Evolutionary conservation across 1,284 basidiomycete genomes (phyloP).

Genomic region (Veloboletus limbatus): DNA sequence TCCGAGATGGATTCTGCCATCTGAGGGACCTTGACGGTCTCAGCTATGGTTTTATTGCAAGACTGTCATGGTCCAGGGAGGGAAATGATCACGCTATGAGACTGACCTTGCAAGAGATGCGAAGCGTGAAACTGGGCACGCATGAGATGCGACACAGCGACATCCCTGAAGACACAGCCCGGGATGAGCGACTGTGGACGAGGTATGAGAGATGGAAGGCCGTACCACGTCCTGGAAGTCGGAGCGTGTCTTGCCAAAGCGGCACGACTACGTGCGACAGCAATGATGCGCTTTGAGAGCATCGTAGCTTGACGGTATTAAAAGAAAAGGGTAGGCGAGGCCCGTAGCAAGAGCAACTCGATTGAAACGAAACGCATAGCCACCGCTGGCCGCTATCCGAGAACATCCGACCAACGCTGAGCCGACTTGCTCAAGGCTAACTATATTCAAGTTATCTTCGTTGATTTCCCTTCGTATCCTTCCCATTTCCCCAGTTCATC

Average conservation of each 20-base stretch:
- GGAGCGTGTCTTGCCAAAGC: conserved; percentile 41
- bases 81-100: conserved; percentile 13
- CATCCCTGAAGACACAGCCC: conserved; percentile 38
- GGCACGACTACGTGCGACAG: conserved; percentile 60
- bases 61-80: conserved; percentile 11
- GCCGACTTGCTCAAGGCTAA: background rate
- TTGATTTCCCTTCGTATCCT: conserved; percentile 52
- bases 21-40: conserved; percentile 95
- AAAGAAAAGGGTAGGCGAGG: too few relatives aligned
- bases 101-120: conserved; percentile 62
- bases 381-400: conserved; percentile 16
- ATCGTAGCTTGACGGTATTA: conserved; percentile 45
- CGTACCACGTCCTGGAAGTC: conserved; percentile 52
- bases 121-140: conserved; percentile 68
- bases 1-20: conserved; percentile 99
- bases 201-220: conserved; percentile 8
- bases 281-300: conserved; percentile 70
- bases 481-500: conserved; percentile 60
- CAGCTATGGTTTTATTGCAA: conserved; percentile 44
- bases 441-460: too few relatives aligned
- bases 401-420: conserved; percentile 11
- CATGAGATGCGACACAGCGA: conserved; percentile 43
- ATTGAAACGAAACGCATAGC: conserved; percentile 16
- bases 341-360: too few relatives aligned
- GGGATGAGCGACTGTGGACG: conserved; percentile 5